Base-by-base conservation (phyloP, 192 early-diverging fungal genomes). In the Geranomyces michiganensis region DNA sequence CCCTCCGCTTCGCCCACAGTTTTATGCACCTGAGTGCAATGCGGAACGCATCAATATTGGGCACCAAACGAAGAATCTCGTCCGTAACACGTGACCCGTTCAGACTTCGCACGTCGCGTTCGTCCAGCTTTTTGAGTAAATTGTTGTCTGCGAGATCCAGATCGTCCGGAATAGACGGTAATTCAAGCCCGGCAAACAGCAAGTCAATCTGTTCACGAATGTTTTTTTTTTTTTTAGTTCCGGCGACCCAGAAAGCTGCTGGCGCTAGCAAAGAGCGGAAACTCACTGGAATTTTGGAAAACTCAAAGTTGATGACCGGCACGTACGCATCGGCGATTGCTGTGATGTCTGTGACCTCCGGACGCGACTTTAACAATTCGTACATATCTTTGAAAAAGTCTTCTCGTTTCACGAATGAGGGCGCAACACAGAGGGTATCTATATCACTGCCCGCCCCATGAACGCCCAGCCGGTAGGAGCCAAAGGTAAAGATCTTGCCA, bases 181-280 rank as follows among this genome's bases (percentile, higher is more conserved):
- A 70, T 27, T 82, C 80, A 45, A 99, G 79, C 49, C 86, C 78
- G 7, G 96, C 94, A 85, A 94, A 96, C 0, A 95, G 83, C 70
- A 99, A 84, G 93, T 99, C 96, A 62, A 97, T 97, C 85, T 93
- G n/a, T n/a, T n/a, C n/a, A n/a, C n/a, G n/a, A n/a, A n/a, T n/a
- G n/a, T n/a, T n/a, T n/a, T n/a, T n/a, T n/a, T n/a, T n/a, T n/a
- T n/a, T n/a, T n/a, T n/a, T n/a, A n/a, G n/a, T n/a, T n/a, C n/a
- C n/a, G n/a, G n/a, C n/a, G n/a, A n/a, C n/a, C n/a, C n/a, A n/a
- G n/a, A n/a, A n/a, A 79, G 46, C 21, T 1, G 26, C 32, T 60
- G n/a, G n/a, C n/a, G n/a, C n/a, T n/a, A n/a, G n/a, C n/a, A 41
- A 41, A 41, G 36, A 41, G 36, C 10, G 36, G 17, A 65, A 32